Base-by-base conservation (phyloP, 2,329 filamentous ascomycete species). In the Hypoxylon sp. region DNA sequence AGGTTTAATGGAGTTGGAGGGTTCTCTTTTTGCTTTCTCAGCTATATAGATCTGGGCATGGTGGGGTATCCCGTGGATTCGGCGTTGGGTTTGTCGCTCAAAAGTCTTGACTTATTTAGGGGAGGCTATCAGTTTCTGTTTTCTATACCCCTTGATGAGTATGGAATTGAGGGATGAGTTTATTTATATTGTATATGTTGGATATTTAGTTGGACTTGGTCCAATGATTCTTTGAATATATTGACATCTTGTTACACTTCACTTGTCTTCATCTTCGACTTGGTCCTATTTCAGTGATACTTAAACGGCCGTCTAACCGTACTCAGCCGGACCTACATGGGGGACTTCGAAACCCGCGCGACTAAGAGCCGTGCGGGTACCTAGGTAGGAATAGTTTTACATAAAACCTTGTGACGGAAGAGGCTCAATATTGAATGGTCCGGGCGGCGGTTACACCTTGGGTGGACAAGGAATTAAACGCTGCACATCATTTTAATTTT, bases 71-170 rank as follows among this genome's bases (percentile, higher is more conserved):
- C 51, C 30, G 34, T 45, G 62, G 60, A 28, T 34, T 23, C 19
- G 60, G 63, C 57, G 64, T 62, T 67, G 38, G 63, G 57, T 58
- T 38, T 25, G 17, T 50, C n/a, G 51, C n/a, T 52, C 4, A 62
- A 67, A 67, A 58, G 49, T 59, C n/a, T 67, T 52, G 36, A 28
- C 21, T 49, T 17, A 11, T 53, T 21, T 19, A 28, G 21, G 55
- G 55, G 45, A 34, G 53, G 41, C 13, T 28, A 43, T 45, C n/a
- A 41, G 23, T 17, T 32, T 60, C 13, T 50, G 28, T 58, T 63
- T 38, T 63, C 68, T 70, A 70, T 70, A 68, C 68, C 68, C 59
- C 61, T 36, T 65, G 53, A 63, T 43, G 68, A 70, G 61, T 67
- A 63, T 68, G 58, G 65, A 65, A 60, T 63, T 55, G 51, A 52